Percentiles rank a stretch among this genome's conserved stretches.
These are phyloP conservation scores for Metschnikowia continentalis DNA, from an alignment of 805 yeast species.

Conservation along the genomic window DNA sequence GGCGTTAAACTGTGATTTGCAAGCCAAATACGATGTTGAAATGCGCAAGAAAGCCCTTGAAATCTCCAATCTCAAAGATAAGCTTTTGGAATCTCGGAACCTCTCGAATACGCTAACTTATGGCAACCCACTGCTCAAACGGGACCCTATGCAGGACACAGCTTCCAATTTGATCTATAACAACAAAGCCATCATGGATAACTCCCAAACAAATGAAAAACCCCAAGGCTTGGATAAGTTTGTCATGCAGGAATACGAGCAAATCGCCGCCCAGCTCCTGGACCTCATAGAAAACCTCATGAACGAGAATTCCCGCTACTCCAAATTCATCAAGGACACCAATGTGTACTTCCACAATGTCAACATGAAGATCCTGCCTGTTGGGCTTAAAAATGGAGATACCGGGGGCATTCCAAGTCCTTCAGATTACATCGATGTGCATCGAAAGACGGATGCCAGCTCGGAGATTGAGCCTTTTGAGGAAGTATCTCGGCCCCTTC, in stretches of 20 bases:
- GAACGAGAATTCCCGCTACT: constrained; percentile 34
- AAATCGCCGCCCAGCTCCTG: constrained; percentile 30
- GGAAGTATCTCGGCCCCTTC: constrained; percentile 29
- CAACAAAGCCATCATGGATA: constrained; percentile 30
- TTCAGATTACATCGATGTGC: constrained; percentile 27
- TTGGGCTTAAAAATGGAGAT: constrained; percentile 1
- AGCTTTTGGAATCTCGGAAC: constrained; percentile 31
- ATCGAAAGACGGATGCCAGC: constrained; percentile 8
- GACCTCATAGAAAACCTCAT: constrained; percentile 33
- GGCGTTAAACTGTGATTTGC: constrained; percentile 26
- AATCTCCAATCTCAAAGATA: constrained; percentile 31
- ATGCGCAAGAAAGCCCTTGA: constrained; percentile 30
- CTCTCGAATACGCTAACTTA: constrained; percentile 25
- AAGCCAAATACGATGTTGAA: constrained; percentile 33
- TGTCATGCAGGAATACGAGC: constrained; percentile 27
- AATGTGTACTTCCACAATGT: constrained; percentile 26
- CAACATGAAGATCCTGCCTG: constrained; percentile 24
- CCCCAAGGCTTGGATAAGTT: constrained; percentile 4
- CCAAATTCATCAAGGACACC: constrained; percentile 26
- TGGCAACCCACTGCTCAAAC: constrained; percentile 21
- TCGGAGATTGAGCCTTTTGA: constrained; percentile 38
- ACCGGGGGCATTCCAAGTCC: constrained; percentile 23
- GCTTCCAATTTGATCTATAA: constrained; percentile 1
- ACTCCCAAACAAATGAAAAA: constrained; percentile 7
- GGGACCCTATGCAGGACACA: constrained; percentile 4